Evolutionary conservation across 129 eudicot genomes (phyloP), one percentile per base, ranked within the genome.

Genomic region (Lactuca saligna): DNA sequence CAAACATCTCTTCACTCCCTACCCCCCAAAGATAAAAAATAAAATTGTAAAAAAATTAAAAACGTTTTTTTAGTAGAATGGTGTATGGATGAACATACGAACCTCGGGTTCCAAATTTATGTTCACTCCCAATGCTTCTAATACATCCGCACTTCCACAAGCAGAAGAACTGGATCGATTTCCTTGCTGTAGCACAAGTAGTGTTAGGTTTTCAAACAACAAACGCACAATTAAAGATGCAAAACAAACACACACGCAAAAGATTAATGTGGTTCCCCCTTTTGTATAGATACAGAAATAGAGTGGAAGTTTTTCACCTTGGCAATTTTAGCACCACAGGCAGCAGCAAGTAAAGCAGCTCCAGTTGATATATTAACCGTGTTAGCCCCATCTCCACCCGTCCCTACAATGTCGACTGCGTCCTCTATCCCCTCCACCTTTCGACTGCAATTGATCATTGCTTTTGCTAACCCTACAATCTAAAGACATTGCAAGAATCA

Each of bases 111-210:
- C 91, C 74, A 88, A 61, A 54, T 84, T 80, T 74, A 88, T 86
- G 78, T 81, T 77, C 29, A 88, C 83, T 17, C 98, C 96, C 55
- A 92, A 62, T 14, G 77, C 91, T 83, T 92, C 95, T 60, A 92
- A 69, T 12, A 88, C 96, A 72, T 92, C 98, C 0, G 98, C 98
- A 72, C 96, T 92, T 29, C 98, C 98, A 64, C 98, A 92, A 34
- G 96, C 91, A 51, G 96, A 92, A 64, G 98, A 88, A 75, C 95
- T 92, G 6, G 98, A 92, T 60, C 95, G 86, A 63, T 82, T 88
- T 37, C 96, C 98, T 92, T 88, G 98, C 98, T 92, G 80, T 68
- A 72, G 48, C 11, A 3, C 51, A 46, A 46, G 38, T 35, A 0
- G 2, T 35, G 5, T 35, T 35, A 35, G 38, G 38, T 35, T 4